Conservation (phyloP, 345 rosid genomes). For the Salix suchowensis region DNA sequence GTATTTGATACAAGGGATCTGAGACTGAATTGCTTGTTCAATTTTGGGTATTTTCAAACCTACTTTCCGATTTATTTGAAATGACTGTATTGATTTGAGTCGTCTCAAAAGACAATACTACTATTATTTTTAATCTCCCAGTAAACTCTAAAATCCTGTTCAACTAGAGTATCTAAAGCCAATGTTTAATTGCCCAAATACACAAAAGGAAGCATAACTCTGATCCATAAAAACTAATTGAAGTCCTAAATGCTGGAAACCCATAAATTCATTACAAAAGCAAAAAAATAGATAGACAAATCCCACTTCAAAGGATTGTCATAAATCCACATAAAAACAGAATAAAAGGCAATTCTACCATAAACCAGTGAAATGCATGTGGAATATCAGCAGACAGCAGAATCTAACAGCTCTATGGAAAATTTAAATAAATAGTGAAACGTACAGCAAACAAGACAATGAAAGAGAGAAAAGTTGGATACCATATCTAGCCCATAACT, state of each 20-base stretch:
- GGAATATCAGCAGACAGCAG: neutral
- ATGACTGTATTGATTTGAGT: neutral
- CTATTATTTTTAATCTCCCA: neutral
- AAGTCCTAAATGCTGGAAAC: neutral
- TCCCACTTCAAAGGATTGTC: neutral
- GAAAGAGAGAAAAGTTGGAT: neutral
- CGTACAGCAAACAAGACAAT: neutral
- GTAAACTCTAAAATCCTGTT: neutral
- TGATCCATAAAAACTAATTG: neutral
- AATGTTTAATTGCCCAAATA: neutral
- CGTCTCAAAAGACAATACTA: neutral
- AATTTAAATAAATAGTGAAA: neutral
- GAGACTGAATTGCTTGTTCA: neutral
- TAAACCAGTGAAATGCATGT: neutral
- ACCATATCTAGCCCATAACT: conserved; percentile 98
- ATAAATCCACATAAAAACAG: neutral
- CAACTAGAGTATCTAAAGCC: neutral
- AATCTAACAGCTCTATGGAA: neutral
- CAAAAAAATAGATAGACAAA: neutral
- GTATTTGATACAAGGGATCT: neutral
- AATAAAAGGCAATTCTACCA: neutral
- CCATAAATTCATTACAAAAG: neutral
- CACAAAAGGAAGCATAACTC: neutral
- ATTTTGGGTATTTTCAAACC: neutral
- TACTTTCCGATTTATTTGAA: neutral